These are phyloP conservation scores for Tricholoma saponaceum DNA, from an alignment of 768 basidiomycete species.

Conservation along the genomic window DNA sequence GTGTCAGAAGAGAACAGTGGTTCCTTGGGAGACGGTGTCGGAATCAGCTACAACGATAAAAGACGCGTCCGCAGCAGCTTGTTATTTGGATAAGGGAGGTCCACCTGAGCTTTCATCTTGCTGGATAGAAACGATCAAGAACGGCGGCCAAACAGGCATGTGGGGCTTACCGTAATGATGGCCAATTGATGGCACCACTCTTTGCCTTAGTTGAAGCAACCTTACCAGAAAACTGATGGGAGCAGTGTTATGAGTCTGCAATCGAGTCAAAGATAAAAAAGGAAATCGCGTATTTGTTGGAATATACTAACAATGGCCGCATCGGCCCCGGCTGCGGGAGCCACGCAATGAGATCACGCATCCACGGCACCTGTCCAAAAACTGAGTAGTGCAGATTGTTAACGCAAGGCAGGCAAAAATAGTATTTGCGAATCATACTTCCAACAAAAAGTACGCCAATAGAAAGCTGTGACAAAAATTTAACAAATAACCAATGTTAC, in stretches of 20 bases:
- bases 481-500: not conserved
- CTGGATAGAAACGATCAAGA: not conserved
- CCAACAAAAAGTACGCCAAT: conserved; percentile 2
- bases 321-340: conserved; percentile 2
- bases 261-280: not conserved
- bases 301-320: conserved; percentile 2
- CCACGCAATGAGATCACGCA: conserved; percentile 2
- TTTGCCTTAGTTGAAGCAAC: not conserved
- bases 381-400: not conserved
- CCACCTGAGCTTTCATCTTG: conserved; percentile 7
- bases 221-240: not conserved
- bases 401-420: not conserved
- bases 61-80: conserved; percentile 5
- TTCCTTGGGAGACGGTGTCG: conserved; percentile 1
- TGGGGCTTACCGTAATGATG: conserved; percentile 2
- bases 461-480: not conserved
- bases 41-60: conserved; percentile 6
- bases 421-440: not conserved
- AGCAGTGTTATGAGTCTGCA: not conserved
- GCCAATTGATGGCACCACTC: not conserved
- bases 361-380: conserved; percentile 7
- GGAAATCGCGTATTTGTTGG: not conserved
- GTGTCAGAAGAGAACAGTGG: conserved; percentile 3
- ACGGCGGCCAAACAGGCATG: not conserved
- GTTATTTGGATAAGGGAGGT: not conserved